A percentile compares a stretch with the other conserved stretches of the same genome.
Evolutionary conservation across 176 grass and related monocot genomes (phyloP).

Genomic region (Aechmea fasciata): DNA sequence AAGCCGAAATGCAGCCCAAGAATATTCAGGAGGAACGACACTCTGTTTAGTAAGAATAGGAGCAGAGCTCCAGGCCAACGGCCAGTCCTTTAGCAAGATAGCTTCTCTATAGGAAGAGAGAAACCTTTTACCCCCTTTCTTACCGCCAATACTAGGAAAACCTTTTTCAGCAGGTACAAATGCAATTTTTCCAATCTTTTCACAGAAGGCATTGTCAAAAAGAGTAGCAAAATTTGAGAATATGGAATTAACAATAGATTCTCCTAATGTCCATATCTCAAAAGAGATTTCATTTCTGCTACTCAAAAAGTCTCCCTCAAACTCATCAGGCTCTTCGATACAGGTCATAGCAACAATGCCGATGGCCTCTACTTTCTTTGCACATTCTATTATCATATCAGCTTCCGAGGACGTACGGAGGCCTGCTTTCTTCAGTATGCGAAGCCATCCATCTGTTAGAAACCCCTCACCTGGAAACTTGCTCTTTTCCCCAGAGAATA

Average conservation of each 20-base stretch:
- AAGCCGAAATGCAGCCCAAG: conserved; percentile 79
- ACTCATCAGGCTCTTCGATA: conserved; percentile 53
- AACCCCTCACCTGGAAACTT: conserved; percentile 79
- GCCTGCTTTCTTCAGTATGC: conserved; percentile 74
- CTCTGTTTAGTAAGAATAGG: conserved; percentile 77
- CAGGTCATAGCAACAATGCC: conserved; percentile 48
- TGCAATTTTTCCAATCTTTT: conserved; percentile 72
- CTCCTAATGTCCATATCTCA: conserved; percentile 75
- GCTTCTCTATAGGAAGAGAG: conserved; percentile 83
- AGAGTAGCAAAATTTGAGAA: conserved; percentile 84
- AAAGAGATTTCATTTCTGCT: conserved; percentile 67
- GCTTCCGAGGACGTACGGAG: conserved; percentile 64
- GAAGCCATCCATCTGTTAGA: conserved; percentile 72
- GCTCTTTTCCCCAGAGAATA: conserved; percentile 67
- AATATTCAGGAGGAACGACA: conserved; percentile 86
- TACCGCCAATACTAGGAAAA: conserved; percentile 94
- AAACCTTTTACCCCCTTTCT: conserved; percentile 81
- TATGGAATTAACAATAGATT: conserved; percentile 70
- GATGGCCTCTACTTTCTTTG: conserved; percentile 63
- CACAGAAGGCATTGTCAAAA: conserved; percentile 77
- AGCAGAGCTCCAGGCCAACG: conserved; percentile 76
- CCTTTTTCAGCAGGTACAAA: conserved; percentile 96
- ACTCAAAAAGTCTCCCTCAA: conserved; percentile 50
- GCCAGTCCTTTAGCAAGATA: conserved; percentile 81
- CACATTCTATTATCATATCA: conserved; percentile 82